Evolutionary conservation across 306 rosid genomes (phyloP).

Genomic region (Ormosia emarginata): DNA sequence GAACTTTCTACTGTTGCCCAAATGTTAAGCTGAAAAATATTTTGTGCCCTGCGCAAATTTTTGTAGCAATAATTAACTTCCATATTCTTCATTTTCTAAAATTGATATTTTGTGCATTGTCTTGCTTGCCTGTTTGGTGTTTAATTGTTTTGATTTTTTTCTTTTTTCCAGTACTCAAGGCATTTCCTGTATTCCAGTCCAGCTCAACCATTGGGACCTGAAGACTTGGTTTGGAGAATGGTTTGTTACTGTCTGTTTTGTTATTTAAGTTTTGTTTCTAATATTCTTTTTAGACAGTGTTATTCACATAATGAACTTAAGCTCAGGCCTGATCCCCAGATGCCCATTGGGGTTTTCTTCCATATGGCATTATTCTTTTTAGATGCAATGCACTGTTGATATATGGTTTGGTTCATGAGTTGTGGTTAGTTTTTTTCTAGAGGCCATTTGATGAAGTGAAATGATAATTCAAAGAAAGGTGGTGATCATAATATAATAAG

Average conservation of each 20-base stretch:
- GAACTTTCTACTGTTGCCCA: background rate
- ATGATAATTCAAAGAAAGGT: background rate
- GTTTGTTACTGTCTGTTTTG: constrained; percentile 42
- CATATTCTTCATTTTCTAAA: background rate
- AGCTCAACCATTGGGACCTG: constrained; percentile 93
- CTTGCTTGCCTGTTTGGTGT: constrained; percentile 3
- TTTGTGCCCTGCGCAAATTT: background rate
- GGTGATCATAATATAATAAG: background rate
- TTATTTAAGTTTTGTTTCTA: background rate
- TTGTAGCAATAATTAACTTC: background rate
- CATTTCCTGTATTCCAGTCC: constrained; percentile 89
- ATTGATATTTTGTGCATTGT: background rate
- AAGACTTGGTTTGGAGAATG: constrained; percentile 97
- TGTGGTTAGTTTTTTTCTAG: background rate
- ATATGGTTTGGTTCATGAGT: background rate
- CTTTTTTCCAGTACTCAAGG: constrained; percentile 62
- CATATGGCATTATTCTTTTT: background rate
- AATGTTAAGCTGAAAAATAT: background rate
- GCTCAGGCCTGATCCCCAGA: background rate
- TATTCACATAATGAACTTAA: background rate
- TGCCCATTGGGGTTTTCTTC: background rate
- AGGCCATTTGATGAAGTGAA: background rate
- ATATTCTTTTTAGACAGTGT: background rate
- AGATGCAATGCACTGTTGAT: background rate
- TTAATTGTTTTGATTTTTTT: background rate